Conservation (phyloP, 2,329 filamentous ascomycete species). For the Cadophora gregata region DNA sequence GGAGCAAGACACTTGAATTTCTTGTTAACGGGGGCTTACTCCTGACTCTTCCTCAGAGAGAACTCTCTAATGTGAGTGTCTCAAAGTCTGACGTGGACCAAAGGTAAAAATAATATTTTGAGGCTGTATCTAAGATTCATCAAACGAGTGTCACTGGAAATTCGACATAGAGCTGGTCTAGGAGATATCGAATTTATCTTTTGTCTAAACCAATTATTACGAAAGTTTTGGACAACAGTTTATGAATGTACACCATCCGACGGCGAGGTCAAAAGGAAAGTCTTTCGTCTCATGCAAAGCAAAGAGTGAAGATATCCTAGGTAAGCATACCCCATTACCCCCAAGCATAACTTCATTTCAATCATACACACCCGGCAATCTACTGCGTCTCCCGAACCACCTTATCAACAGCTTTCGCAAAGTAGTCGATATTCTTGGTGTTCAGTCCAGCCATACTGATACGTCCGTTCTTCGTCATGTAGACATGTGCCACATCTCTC, state of each 20-base stretch:
- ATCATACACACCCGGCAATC: not conserved
- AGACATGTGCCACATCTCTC: constrained; percentile 74
- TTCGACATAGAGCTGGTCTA: not conserved
- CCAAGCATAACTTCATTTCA: not conserved
- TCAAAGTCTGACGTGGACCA: too few relatives aligned
- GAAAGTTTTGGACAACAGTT: not conserved
- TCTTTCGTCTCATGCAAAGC: not conserved
- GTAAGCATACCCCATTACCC: not conserved
- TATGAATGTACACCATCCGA: not conserved
- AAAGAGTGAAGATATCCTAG: constrained; percentile 7
- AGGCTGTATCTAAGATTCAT: not conserved
- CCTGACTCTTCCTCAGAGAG: too few relatives aligned
- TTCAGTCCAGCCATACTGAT: constrained; percentile 99
- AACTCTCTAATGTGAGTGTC: too few relatives aligned
- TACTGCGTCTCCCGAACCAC: constrained; percentile 60
- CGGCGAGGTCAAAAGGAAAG: not conserved
- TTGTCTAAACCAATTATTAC: not conserved
- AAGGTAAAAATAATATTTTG: too few relatives aligned
- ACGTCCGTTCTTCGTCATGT: constrained; percentile 97
- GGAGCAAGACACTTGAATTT: too few relatives aligned
- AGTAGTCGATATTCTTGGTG: constrained; percentile 88
- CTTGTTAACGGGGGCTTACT: too few relatives aligned
- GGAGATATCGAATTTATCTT: not conserved
- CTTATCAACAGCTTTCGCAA: constrained; percentile 86
- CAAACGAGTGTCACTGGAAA: not conserved